Conservation (phyloP, 495 filamentous ascomycete genomes). For the Staphylotrichum longicolle region DNA sequence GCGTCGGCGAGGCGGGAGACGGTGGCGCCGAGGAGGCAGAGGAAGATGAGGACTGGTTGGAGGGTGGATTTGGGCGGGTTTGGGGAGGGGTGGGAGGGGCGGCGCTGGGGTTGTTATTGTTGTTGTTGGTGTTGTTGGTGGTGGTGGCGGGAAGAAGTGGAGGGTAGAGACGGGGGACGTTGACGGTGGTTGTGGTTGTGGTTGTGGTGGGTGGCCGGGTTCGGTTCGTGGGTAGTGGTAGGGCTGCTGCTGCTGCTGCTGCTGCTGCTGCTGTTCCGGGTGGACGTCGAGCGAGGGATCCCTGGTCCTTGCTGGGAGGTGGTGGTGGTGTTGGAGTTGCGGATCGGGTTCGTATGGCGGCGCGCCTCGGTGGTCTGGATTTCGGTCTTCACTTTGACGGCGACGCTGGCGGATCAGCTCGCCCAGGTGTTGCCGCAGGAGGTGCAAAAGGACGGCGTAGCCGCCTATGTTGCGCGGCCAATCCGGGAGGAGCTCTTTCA, state of each 20-base stretch:
- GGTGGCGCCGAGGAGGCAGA: background rate
- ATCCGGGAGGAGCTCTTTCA: slow-evolving; percentile 32
- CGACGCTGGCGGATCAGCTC: slow-evolving; percentile 1
- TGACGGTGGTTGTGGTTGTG: background rate
- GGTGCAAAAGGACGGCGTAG: slow-evolving; percentile 27
- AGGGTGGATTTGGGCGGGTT: no score
- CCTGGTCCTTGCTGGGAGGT: no score
- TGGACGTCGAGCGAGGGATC: no score
- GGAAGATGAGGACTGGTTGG: background rate
- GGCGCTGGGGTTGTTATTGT: background rate
- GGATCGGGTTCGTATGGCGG: no score
- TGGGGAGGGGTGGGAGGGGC: background rate
- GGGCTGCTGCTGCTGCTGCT: background rate
- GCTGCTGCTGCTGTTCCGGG: no score
- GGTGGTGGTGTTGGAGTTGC: no score
- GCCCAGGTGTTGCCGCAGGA: slow-evolving; percentile 22
- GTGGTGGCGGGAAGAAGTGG: background rate
- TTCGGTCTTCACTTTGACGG: no score
- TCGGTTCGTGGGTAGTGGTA: background rate
- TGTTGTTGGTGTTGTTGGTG: background rate
- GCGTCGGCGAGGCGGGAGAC: background rate
- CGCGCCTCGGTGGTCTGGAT: no score
- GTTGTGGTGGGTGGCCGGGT: background rate
- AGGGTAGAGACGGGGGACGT: background rate
- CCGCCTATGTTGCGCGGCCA: slow-evolving; percentile 33